A percentile compares a stretch with the other conserved stretches of the same genome.
phyloP scores from a whole-genome alignment of 2,329 filamentous ascomycete genomes.

The Tolypocladium tundrense region DNA sequence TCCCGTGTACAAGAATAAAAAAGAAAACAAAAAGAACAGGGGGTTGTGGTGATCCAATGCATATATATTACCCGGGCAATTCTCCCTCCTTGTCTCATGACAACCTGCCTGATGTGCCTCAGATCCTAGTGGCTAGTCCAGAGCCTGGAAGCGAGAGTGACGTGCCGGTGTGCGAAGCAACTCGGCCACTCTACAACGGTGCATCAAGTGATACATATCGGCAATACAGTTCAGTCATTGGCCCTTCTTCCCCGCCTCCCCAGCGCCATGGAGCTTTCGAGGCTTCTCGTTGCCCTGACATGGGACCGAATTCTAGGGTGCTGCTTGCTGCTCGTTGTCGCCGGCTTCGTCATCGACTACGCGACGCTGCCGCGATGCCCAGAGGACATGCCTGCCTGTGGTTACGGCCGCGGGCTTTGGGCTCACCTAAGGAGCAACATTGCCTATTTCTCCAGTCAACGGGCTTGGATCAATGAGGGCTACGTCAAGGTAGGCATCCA shows the following conservation, averaged over 20 bases:
- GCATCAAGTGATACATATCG: not conserved
- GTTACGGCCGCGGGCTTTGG: slow-evolving; percentile 22
- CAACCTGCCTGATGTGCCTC: too few species aligned
- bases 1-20: too few species aligned
- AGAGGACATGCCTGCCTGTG: slow-evolving; percentile 27
- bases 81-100: too few species aligned
- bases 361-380: slow-evolving; percentile 28
- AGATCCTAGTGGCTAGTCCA: too few species aligned
- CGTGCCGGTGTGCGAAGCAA: not conserved
- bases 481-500: slow-evolving; percentile 24
- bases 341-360: slow-evolving; percentile 30
- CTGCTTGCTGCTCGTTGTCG: slow-evolving; percentile 20
- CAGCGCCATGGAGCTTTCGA: not conserved
- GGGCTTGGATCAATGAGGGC: slow-evolving; percentile 31
- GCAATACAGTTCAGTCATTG: not conserved
- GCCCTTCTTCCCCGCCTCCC: not conserved
- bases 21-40: too few species aligned
- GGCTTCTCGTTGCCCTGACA: slow-evolving; percentile 11
- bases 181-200: too few species aligned
- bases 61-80: too few species aligned
- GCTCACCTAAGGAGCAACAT: slow-evolving; percentile 28
- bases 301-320: slow-evolving; percentile 15
- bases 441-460: slow-evolving; percentile 25
- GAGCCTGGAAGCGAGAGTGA: too few species aligned
- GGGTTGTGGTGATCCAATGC: too few species aligned